Percentiles rank a stretch among this genome's conserved stretches.
Conservation (phyloP, 768 basidiomycete genomes). For the Boletus huronensis region DNA sequence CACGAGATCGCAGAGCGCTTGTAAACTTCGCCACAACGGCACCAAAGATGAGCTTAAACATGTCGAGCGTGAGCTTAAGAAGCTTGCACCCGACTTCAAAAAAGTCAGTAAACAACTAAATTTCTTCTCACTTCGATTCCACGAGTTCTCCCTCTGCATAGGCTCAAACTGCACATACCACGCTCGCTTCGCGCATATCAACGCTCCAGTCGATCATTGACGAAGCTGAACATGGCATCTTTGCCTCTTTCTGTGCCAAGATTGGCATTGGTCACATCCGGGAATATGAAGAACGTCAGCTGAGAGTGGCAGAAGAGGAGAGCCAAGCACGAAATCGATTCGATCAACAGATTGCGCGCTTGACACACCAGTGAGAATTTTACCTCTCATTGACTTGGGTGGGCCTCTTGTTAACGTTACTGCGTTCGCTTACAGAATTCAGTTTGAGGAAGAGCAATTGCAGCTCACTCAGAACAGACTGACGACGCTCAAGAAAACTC, state of each 20-base stretch:
- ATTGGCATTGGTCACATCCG: slow-evolving; percentile 82
- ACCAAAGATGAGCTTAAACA: slow-evolving; percentile 84
- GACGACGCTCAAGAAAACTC: slow-evolving; percentile 47
- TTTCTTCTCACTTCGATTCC: not conserved
- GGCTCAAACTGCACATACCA: slow-evolving; percentile 51
- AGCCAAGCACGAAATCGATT: slow-evolving; percentile 79
- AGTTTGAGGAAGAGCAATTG: slow-evolving; percentile 80
- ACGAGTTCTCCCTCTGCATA: slow-evolving; percentile 23
- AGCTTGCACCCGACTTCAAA: slow-evolving; percentile 62
- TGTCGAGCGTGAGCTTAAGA: slow-evolving; percentile 66
- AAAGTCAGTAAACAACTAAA: slow-evolving; percentile 44
- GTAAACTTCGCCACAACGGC: slow-evolving; percentile 70
- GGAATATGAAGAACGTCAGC: slow-evolving; percentile 90
- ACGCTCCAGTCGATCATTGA: slow-evolving; percentile 58
- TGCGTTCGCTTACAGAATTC: slow-evolving; percentile 45
- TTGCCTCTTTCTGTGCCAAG: slow-evolving; percentile 70
- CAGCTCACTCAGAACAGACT: slow-evolving; percentile 62
- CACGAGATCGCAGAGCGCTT: slow-evolving; percentile 53
- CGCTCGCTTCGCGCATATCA: slow-evolving; percentile 53
- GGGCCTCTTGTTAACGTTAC: slow-evolving; percentile 2
- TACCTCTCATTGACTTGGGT: not conserved
- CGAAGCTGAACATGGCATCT: slow-evolving; percentile 77
- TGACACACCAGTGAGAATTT: slow-evolving; percentile 73
- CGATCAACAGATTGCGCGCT: slow-evolving; percentile 80
- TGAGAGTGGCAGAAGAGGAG: slow-evolving; percentile 86